A percentile compares a stretch with the other conserved stretches of the same genome.
phyloP scores from a whole-genome alignment of 495 filamentous ascomycete species.

The Penicillium chermesinum region DNA sequence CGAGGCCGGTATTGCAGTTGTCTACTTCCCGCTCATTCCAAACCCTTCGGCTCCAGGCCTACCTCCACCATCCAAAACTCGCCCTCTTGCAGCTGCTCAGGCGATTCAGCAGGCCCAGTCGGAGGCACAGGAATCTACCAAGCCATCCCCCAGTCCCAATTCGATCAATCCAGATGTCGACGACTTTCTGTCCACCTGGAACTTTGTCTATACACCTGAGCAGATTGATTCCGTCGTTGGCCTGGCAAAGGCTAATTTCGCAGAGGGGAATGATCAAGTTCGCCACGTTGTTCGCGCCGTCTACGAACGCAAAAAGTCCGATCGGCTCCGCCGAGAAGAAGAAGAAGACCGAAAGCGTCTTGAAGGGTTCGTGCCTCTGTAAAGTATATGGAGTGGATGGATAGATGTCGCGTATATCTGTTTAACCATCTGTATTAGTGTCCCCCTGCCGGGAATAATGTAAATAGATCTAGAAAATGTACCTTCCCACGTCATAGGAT shows the following conservation, averaged over 20 bases:
- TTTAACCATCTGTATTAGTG: constrained; percentile 30
- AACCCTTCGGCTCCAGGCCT: constrained; percentile 53
- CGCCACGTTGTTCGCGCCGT: constrained; percentile 78
- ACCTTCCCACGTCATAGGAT: neutral
- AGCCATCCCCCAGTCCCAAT: constrained; percentile 56
- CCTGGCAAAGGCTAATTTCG: constrained; percentile 82
- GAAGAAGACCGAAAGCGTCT: constrained; percentile 40
- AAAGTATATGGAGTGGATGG: neutral
- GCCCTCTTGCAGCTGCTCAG: constrained; percentile 19
- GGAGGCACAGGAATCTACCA: constrained; percentile 7
- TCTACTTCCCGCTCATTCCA: constrained; percentile 85
- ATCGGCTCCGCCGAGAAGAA: constrained; percentile 55
- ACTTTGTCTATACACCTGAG: constrained; percentile 86
- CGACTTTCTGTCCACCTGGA: constrained; percentile 93
- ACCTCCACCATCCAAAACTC: constrained; percentile 19
- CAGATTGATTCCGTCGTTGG: constrained; percentile 77
- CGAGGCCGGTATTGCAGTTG: constrained; percentile 78
- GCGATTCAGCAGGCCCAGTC: constrained; percentile 20
- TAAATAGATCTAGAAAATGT: constrained; percentile 18
- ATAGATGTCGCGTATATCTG: neutral
- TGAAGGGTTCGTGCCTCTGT: constrained; percentile 38
- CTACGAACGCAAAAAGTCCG: constrained; percentile 81
- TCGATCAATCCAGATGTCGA: constrained; percentile 73
- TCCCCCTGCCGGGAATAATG: constrained; percentile 20
- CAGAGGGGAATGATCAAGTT: constrained; percentile 69